Evolutionary conservation across 176 grass and related monocot species (phyloP).

Genomic region (Secale cereale): DNA sequence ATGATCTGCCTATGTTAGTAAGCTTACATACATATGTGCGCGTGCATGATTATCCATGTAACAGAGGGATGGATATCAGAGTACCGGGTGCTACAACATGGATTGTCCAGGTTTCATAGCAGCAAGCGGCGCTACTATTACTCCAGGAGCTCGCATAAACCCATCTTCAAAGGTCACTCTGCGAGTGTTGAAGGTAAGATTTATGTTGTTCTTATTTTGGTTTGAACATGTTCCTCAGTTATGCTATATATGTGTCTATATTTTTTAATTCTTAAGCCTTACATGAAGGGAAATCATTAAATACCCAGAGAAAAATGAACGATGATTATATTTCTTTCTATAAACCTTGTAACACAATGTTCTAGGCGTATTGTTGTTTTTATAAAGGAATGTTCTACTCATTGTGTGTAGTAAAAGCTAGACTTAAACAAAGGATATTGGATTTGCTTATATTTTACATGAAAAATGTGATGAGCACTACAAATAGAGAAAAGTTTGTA

Average conservation of each 20-base stretch:
- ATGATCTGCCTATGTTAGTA: not conserved
- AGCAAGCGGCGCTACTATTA: not conserved
- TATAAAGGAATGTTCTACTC: too few relatives aligned
- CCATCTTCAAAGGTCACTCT: not conserved
- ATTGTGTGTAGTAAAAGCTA: too few relatives aligned
- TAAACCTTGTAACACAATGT: too few relatives aligned
- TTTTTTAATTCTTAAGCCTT: not conserved
- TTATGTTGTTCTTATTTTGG: not conserved
- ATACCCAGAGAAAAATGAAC: not conserved
- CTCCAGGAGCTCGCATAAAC: not conserved
- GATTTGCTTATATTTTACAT: too few relatives aligned
- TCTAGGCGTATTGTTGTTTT: too few relatives aligned
- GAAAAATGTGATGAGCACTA: too few relatives aligned
- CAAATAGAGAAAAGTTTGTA: too few relatives aligned
- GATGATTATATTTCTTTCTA: too few relatives aligned
- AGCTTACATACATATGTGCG: not conserved
- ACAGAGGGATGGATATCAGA: not conserved
- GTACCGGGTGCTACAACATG: constrained; percentile 6
- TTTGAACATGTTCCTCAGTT: not conserved
- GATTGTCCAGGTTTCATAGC: constrained; percentile 7
- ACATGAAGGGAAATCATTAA: not conserved
- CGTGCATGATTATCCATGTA: not conserved
- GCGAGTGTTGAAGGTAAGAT: not conserved
- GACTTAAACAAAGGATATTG: too few relatives aligned
- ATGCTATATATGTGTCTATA: not conserved